Base-by-base conservation (phyloP, 1,139 yeast species). In the Pichia sp. region DNA sequence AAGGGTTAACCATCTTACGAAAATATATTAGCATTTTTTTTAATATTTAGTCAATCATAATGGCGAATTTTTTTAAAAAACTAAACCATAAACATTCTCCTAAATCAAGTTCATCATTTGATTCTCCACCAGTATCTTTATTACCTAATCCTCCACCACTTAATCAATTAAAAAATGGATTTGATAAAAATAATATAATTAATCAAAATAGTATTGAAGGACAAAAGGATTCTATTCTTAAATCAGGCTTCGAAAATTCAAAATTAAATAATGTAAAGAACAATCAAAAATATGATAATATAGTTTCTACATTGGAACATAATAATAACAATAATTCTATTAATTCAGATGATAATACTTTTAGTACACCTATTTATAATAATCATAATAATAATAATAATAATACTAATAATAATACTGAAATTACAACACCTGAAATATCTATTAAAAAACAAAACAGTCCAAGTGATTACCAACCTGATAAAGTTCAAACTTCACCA, bases 61-160 rank as follows among this genome's bases (percentile, higher is more conserved):
- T 51, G 51, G 43, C 50, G 1, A 44, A 39, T 45, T 47, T 52
- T 33, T 45, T 49, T 40, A 54, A 49, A 27, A 47, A 51, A 36
- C 41, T 47, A 33, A 47, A 49, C 41, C 39, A 34, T 3, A 44
- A 42, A 33, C 37, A 39, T 7, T 34, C 42, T 25, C 36, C 50
- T 3, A 42, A 40, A 31, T 18, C 43, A 6, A 30, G 26, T 6
- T 25, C 41, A 7, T 26, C 34, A 18, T 44, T 32, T 30, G 52
- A 45, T 6, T 39, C 48, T 5, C 50, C 54, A 35, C 44, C 46
- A 18, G 27, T 37, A 18, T 34, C 54, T 11, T 33, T 46, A 28
- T 39, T 48, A n/a, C 50, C 53, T 4, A 18, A 18, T 18, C 18
- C 43, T 1, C 54, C 45, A 4, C 51, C 54, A 7, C n/a, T 27